These are phyloP conservation scores for Alternaria sp. DNA, from an alignment of 2,329 filamentous ascomycete species.

Conservation along the genomic window DNA sequence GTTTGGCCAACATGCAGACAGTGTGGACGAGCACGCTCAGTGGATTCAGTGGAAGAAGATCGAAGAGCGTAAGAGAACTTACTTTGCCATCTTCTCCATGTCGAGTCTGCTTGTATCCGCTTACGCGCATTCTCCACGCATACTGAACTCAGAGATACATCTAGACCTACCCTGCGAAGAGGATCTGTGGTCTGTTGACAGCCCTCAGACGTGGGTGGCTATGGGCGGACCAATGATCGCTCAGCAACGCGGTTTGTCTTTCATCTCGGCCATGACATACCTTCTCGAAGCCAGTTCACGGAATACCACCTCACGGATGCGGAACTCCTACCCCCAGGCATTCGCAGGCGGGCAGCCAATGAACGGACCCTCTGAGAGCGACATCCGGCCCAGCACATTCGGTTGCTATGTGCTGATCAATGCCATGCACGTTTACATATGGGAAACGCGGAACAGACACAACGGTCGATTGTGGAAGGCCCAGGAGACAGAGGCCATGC, in stretches of 20 bases:
- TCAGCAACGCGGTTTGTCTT: conserved; percentile 74
- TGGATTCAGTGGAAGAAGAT: conserved; percentile 89
- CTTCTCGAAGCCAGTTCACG: conserved; percentile 79
- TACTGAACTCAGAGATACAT: conserved; percentile 92
- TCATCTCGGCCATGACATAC: conserved; percentile 80
- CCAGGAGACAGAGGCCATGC: conserved; percentile 94
- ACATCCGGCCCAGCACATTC: conserved; percentile 84
- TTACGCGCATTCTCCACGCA: conserved; percentile 88
- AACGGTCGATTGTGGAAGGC: conserved; percentile 88
- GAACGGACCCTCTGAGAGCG: conserved; percentile 62
- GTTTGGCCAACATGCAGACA: conserved; percentile 53
- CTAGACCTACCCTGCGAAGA: conserved; percentile 93
- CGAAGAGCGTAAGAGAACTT: conserved; percentile 91
- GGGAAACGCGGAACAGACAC: conserved; percentile 92
- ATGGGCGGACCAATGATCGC: conserved; percentile 75
- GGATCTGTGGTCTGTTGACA: conserved; percentile 85
- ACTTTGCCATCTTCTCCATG: conserved; percentile 88
- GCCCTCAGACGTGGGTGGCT: conserved; percentile 78
- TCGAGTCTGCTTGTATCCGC: conserved; percentile 90
- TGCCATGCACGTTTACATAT: conserved; percentile 96
- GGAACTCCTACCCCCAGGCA: conserved; percentile 50
- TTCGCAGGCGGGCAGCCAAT: conserved; percentile 57
- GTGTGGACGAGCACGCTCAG: conserved; percentile 66
- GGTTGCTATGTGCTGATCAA: conserved; percentile 92
- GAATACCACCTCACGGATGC: conserved; percentile 51